These are phyloP conservation scores for Delonix regia DNA, from an alignment of 306 rosid genomes.

Conservation along the genomic window DNA sequence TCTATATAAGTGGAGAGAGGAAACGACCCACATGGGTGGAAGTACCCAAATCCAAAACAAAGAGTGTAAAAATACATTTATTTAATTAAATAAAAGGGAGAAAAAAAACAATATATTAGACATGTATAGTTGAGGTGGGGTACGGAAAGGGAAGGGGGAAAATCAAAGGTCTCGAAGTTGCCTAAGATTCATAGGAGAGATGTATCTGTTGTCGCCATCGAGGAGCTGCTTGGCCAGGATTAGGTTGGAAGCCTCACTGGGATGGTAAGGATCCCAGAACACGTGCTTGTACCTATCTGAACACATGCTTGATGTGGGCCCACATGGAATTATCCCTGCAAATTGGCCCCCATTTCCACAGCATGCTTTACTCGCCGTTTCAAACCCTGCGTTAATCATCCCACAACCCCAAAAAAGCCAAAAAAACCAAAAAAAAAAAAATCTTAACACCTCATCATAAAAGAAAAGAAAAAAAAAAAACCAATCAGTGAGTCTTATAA, in stretches of 20 bases:
- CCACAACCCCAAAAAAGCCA: too few species aligned
- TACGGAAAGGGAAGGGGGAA: not conserved
- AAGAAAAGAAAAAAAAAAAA: too few species aligned
- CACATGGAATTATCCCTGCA: conserved; percentile 95
- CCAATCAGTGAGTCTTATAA: too few species aligned
- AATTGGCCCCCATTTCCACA: conserved; percentile 95
- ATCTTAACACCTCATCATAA: too few species aligned
- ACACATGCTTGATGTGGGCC: conserved; percentile 82
- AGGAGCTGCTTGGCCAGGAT: conserved; percentile 74
- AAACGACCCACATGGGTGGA: not conserved
- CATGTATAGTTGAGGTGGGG: not conserved
- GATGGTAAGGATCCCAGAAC: conserved; percentile 97
- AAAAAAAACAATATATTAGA: too few species aligned
- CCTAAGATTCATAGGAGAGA: conserved; percentile 80
- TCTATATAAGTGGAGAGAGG: too few species aligned
- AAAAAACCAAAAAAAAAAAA: too few species aligned
- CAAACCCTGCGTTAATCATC: conserved; percentile 57
- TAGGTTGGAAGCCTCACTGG: conserved; percentile 90
- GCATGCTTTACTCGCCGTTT: conserved; percentile 77
- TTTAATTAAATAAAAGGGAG: not conserved
- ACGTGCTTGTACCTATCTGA: conserved; percentile 70
- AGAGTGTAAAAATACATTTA: not conserved
- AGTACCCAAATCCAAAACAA: not conserved
- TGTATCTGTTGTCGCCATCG: conserved; percentile 70
- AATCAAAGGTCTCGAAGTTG: conserved; percentile 68